phyloP scores from a whole-genome alignment of 1,139 yeast genomes.

The Kazachstania sp. region DNA sequence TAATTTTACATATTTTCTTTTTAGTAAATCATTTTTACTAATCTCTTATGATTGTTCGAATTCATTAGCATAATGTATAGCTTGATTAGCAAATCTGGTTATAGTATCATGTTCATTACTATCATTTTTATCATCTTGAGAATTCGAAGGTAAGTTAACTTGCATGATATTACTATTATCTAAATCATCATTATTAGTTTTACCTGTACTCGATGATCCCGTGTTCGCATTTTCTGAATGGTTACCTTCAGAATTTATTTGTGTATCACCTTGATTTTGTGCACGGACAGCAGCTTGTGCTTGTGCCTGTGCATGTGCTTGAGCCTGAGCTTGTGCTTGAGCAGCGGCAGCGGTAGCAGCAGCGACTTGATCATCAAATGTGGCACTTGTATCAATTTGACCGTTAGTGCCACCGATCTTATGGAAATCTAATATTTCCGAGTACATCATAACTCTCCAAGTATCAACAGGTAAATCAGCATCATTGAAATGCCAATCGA shows the following conservation, averaged over 20 bases:
- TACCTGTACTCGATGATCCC: constrained; percentile 3
- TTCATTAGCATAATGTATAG: constrained; percentile 29
- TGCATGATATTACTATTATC: neutral
- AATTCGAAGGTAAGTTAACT: neutral
- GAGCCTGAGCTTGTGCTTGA: constrained; percentile 28
- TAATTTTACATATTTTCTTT: neutral
- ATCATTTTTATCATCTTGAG: neutral
- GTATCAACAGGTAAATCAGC: constrained; percentile 97
- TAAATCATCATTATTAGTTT: neutral
- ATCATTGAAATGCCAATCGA: constrained; percentile 97
- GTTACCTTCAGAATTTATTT: constrained; percentile 1
- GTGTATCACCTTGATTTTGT: neutral
- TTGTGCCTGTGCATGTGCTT: constrained; percentile 12
- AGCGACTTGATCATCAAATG: constrained; percentile 31
- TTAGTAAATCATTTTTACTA: neutral
- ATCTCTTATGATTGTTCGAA: constrained; percentile 14
- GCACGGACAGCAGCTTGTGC: constrained; percentile 8
- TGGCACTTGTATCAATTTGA: constrained; percentile 30
- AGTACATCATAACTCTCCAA: constrained; percentile 99
- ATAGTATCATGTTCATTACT: constrained; percentile 17
- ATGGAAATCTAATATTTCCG: constrained; percentile 93
- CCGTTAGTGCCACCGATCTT: constrained; percentile 33
- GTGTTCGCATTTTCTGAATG: neutral
- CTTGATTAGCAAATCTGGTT: constrained; percentile 28
- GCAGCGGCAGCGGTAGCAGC: constrained; percentile 33